phyloP scores from a whole-genome alignment of 2,329 filamentous ascomycete species.

The Ceratocystis smalleyi region DNA sequence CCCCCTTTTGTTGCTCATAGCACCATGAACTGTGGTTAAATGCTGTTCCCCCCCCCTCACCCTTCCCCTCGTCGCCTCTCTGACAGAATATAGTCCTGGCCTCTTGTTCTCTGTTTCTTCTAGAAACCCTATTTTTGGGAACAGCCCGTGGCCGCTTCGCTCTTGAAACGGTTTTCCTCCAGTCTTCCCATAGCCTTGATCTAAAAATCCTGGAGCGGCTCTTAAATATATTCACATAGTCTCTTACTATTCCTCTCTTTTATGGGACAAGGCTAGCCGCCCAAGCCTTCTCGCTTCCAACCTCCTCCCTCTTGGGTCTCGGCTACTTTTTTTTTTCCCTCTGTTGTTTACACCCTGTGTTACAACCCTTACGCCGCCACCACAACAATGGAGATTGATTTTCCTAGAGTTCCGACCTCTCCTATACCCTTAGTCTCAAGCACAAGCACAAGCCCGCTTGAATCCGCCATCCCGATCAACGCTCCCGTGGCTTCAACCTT shows the following conservation, averaged over 20 bases:
- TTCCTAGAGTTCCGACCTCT: constrained; percentile 10
- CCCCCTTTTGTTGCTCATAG: background rate
- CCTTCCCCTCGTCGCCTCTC: background rate
- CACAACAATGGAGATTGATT: constrained; percentile 8
- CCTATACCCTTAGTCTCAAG: background rate
- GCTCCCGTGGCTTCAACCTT: background rate
- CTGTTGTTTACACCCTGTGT: background rate
- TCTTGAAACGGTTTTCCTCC: background rate
- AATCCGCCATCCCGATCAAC: background rate
- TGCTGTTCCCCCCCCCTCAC: background rate
- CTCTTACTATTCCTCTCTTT: background rate
- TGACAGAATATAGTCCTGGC: background rate
- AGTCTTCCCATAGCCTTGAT: background rate
- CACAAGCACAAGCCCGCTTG: constrained; percentile 1
- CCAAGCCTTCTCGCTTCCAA: background rate
- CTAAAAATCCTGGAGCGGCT: too few species aligned
- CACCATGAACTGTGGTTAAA: background rate
- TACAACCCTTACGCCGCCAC: background rate
- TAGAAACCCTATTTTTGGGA: background rate
- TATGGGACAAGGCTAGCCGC: background rate
- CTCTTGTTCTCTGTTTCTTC: background rate
- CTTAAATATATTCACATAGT: too few species aligned
- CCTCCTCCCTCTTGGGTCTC: background rate
- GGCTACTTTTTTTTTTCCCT: background rate
- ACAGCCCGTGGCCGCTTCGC: background rate